Base-by-base conservation (phyloP, 495 filamentous ascomycete species). In the Lichenothelia convexa region DNA sequence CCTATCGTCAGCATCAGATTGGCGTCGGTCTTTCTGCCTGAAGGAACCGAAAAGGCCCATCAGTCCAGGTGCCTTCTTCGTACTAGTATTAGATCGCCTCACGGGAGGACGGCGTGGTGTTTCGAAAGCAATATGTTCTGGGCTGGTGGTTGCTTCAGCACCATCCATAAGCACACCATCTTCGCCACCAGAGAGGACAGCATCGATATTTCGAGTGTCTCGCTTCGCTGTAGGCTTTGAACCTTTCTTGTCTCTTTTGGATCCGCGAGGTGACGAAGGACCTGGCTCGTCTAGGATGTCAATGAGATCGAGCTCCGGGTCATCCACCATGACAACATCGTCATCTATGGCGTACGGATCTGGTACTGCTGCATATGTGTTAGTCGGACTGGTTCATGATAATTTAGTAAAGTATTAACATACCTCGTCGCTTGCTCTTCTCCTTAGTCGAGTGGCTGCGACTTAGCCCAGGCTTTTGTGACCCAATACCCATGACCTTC, bases 321-420 rank as follows among this genome's bases (percentile, higher is more conserved):
- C 54, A 41, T 71, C 60, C 12, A 72, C 63, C 60, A 73, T 58
- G 27, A 73, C 64, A 34, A 70, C 50, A 40, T 75, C 72, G 37
- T 72, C 68, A 26, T 73, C 70, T 33, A 73, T 57, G 5, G 65
- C 48, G 47, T 73, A 73, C 3, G 71, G 65, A 48, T 77, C 71
- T 29, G 62, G 69, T 30, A 58, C 57, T 38, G 44, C 34, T 36
- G 19, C 24, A 29, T 13, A 9, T 11, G 9, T 13, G 24, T 29
- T 29, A 13, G 9, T 13, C 9, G 24, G 9, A 1, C 9, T 13
- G 24, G 15, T 29, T 9, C 9, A 29, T 29, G 9, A 11, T 13
- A 13, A 9, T 29, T 29, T 9, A 2, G 24, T 11, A 1, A 2
- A 1, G 15, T 29, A 13, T 2, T 13, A 9, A 29, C 24, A 45